These are phyloP conservation scores for Populus alba DNA, from an alignment of 345 rosid genomes.

Conservation along the genomic window DNA sequence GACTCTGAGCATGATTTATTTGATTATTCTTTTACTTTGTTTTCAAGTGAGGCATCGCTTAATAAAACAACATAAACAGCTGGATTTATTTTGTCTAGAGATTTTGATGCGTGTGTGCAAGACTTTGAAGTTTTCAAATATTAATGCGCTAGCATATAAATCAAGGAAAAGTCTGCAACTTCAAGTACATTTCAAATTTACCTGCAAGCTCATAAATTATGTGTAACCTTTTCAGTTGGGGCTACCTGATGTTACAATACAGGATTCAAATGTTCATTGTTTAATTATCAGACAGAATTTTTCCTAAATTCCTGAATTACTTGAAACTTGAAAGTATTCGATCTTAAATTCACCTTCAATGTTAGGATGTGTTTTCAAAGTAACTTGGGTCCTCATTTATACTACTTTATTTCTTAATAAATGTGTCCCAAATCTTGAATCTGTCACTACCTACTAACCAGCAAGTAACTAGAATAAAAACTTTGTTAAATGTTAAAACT, in stretches of 20 bases:
- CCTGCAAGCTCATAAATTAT: not conserved
- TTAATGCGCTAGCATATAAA: not conserved
- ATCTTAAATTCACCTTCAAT: not conserved
- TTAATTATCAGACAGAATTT: not conserved
- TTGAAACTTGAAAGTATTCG: not conserved
- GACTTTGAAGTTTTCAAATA: not conserved
- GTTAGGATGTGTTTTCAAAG: not conserved
- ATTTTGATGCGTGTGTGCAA: not conserved
- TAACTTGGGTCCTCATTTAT: not conserved
- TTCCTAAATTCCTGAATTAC: not conserved
- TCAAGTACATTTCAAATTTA: slow-evolving; percentile 9
- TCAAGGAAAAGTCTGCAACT: not conserved
- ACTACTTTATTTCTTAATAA: not conserved
- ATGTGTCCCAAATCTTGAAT: not conserved
- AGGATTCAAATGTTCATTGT: not conserved
- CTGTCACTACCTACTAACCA: not conserved
- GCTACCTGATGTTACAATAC: not conserved
- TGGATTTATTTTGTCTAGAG: not conserved
- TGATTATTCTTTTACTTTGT: slow-evolving; percentile 5
- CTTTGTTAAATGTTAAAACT: not conserved
- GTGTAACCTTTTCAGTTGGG: not conserved
- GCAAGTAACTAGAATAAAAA: not conserved
- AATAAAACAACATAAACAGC: slow-evolving; percentile 8
- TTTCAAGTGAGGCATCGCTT: not conserved
- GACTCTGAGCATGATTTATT: slow-evolving; percentile 16